Evolutionary conservation across 345 rosid species (phyloP).

Genomic region (Acer saccharum): DNA sequence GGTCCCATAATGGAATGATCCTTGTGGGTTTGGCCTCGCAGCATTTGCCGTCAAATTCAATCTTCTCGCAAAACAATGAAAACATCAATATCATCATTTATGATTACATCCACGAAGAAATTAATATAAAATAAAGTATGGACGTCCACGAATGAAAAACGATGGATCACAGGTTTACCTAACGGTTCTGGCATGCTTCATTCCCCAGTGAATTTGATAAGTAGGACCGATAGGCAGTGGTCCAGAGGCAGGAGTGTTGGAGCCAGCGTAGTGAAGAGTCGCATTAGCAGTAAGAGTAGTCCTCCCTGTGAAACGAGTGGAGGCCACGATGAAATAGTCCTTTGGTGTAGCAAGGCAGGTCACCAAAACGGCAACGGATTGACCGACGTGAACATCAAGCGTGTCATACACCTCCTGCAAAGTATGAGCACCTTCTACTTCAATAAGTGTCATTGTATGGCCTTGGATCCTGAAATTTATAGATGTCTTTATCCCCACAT

Average conservation of each 20-base stretch:
- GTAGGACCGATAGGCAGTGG: constrained; percentile 73
- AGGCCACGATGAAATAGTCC: constrained; percentile 73
- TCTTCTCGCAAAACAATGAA: constrained; percentile 29
- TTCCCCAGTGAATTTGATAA: constrained; percentile 62
- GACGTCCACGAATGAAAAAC: too few relatives aligned
- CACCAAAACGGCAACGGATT: constrained; percentile 61
- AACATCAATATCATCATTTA: too few relatives aligned
- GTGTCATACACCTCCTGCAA: constrained; percentile 66
- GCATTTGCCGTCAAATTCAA: constrained; percentile 85
- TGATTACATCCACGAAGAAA: too few relatives aligned
- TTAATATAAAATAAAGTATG: too few relatives aligned
- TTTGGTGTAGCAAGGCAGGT: constrained; percentile 42
- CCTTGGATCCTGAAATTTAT: constrained; percentile 85
- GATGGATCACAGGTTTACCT: constrained; percentile 34
- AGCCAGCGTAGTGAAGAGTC: constrained; percentile 71
- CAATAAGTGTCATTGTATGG: constrained; percentile 66
- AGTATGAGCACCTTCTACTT: constrained; percentile 89
- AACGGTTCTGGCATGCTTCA: constrained; percentile 86
- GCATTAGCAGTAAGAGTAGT: constrained; percentile 54
- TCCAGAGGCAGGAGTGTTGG: constrained; percentile 45
- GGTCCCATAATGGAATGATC: constrained; percentile 77
- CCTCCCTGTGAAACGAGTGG: constrained; percentile 71
- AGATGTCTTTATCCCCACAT: constrained; percentile 71
- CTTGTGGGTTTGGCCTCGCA: constrained; percentile 96
- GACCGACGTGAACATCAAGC: constrained; percentile 83